Conservation (phyloP, 2,329 filamentous ascomycete genomes). For the Ambrosiella xylebori region DNA sequence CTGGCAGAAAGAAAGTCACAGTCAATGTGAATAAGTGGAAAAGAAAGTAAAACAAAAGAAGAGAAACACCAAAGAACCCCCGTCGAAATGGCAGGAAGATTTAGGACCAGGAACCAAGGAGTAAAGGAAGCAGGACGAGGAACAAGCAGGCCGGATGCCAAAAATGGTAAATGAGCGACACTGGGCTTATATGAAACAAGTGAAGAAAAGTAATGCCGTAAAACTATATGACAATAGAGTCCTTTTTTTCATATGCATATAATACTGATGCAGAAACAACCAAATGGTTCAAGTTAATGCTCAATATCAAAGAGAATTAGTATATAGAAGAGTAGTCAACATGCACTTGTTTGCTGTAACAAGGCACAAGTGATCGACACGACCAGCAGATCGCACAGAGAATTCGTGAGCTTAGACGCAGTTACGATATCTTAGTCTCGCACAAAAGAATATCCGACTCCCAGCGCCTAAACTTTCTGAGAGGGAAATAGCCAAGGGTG, state of each 20-base stretch:
- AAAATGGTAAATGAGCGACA: not conserved
- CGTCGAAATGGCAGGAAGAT: not conserved
- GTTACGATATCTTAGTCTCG: not conserved
- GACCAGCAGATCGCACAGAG: constrained; percentile 3
- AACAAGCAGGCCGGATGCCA: not conserved
- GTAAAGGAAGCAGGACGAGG: not conserved
- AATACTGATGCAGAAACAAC: no score
- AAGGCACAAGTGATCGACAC: constrained; percentile 1
- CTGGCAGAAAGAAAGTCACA: not conserved
- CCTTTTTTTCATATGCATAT: no score
- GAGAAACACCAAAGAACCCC: not conserved
- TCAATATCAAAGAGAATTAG: not conserved
- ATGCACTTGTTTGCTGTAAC: not conserved
- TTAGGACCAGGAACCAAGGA: not conserved
- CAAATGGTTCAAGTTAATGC: not conserved
- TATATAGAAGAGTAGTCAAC: not conserved
- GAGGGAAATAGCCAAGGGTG: not conserved
- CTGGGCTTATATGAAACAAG: no score
- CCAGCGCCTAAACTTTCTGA: not conserved
- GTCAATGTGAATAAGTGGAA: not conserved
- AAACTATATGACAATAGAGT: no score
- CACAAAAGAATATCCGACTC: not conserved
- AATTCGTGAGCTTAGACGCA: not conserved
- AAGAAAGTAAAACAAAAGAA: not conserved
- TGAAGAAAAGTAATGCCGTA: no score